Conservation (phyloP, 1,139 yeast genomes). For the Protomyces inouyei region DNA sequence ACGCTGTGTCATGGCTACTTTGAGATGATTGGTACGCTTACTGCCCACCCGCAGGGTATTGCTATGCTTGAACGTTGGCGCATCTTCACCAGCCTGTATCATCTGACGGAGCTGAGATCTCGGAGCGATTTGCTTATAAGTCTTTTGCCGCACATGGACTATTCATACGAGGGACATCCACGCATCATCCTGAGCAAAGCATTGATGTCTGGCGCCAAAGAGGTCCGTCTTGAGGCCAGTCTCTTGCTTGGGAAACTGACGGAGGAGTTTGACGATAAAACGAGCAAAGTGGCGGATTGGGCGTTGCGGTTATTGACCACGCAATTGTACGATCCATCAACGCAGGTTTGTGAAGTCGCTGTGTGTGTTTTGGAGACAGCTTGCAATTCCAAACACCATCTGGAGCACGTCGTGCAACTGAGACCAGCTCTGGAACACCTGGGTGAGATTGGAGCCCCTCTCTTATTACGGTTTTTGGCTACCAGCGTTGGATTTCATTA, state of each 20-base stretch:
- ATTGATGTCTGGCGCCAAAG: conserved; percentile 52
- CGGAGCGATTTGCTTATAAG: conserved; percentile 58
- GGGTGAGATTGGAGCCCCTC: conserved; percentile 47
- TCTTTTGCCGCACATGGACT: conserved; percentile 59
- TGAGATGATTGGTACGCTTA: conserved; percentile 66
- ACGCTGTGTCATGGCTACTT: conserved; percentile 76
- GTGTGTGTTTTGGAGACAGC: conserved; percentile 50
- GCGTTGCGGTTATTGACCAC: conserved; percentile 53
- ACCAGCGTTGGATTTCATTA: conserved; percentile 55
- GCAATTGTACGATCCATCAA: conserved; percentile 64
- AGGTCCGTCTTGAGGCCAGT: conserved; percentile 56
- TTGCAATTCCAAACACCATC: conserved; percentile 43
- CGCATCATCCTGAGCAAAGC: conserved; percentile 63
- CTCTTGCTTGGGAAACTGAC: conserved; percentile 48
- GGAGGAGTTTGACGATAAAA: conserved; percentile 1
- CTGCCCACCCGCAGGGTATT: conserved; percentile 58
- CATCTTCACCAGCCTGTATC: conserved; percentile 71
- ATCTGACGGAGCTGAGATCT: conserved; percentile 54
- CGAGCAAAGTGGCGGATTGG: conserved; percentile 40
- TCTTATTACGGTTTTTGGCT: conserved; percentile 53
- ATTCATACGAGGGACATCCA: conserved; percentile 60
- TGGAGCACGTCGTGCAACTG: conserved; percentile 45
- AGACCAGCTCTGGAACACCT: conserved; percentile 48
- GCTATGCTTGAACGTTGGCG: conserved; percentile 74
- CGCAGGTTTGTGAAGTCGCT: conserved; percentile 56